phyloP scores from a whole-genome alignment of 208 protist species.

The Trichomonas tenax region DNA sequence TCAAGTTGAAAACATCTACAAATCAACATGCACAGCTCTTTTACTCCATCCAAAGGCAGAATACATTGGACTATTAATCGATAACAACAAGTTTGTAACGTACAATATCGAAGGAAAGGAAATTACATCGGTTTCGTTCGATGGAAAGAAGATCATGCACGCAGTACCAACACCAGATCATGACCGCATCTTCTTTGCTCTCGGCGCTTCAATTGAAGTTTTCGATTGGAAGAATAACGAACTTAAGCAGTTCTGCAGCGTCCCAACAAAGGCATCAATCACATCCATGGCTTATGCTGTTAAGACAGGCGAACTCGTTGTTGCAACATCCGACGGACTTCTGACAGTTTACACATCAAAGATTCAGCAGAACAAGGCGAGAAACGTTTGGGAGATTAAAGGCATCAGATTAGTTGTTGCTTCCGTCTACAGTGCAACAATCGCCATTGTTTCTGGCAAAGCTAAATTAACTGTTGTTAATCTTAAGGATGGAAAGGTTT shows the following conservation, averaged over 20 bases:
- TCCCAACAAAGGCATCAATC: background rate
- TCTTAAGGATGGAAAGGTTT: background rate
- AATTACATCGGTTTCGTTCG: background rate
- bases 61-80: background rate
- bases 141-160: background rate
- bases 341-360: background rate
- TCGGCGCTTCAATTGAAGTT: background rate
- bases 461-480: background rate
- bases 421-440: background rate
- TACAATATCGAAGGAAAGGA: background rate
- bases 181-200: background rate
- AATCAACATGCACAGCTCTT: background rate
- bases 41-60: background rate
- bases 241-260: background rate
- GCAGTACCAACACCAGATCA: background rate
- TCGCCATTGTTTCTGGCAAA: background rate
- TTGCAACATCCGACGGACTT: background rate
- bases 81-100: background rate
- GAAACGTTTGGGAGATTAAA: background rate
- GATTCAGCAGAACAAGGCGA: background rate
- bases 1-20: background rate
- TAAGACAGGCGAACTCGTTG: background rate
- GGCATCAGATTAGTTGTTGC: background rate
- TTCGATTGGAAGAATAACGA: background rate
- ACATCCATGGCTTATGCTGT: background rate